phyloP scores from a whole-genome alignment of 1,139 yeast species.

The Hansenula sp. region DNA sequence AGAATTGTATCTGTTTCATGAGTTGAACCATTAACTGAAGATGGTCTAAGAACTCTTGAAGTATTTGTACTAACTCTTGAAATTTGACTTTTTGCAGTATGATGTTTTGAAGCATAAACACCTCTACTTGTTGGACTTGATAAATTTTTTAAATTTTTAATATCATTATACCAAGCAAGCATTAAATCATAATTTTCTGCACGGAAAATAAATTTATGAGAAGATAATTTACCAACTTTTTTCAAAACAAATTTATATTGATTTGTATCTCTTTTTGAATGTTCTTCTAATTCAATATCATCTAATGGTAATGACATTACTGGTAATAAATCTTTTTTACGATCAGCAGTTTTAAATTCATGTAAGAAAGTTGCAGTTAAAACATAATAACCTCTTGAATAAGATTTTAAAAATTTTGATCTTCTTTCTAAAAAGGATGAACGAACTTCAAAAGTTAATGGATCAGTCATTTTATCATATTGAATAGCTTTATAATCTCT shows the following conservation, averaged over 20 bases:
- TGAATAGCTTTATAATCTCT: slow-evolving; percentile 59
- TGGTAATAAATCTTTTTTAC: slow-evolving; percentile 81
- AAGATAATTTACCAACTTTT: slow-evolving; percentile 62
- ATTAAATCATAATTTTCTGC: slow-evolving; percentile 73
- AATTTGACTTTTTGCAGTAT: slow-evolving; percentile 14
- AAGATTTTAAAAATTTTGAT: slow-evolving; percentile 85
- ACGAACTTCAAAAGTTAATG: slow-evolving; percentile 66
- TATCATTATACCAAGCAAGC: slow-evolving; percentile 82
- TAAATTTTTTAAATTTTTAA: slow-evolving; percentile 58
- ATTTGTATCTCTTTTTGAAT: slow-evolving; percentile 65
- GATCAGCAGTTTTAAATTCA: slow-evolving; percentile 82
- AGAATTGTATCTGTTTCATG: slow-evolving; percentile 24
- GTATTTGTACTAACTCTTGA: slow-evolving; percentile 17
- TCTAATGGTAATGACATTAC: slow-evolving; percentile 80
- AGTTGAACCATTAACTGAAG: slow-evolving; percentile 15
- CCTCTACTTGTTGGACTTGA: slow-evolving; percentile 52
- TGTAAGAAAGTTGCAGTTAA: slow-evolving; percentile 84
- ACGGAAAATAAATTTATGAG: slow-evolving; percentile 92
- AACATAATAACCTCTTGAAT: slow-evolving; percentile 87
- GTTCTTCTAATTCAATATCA: slow-evolving; percentile 79
- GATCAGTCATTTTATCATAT: slow-evolving; percentile 67
- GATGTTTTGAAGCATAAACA: slow-evolving; percentile 29
- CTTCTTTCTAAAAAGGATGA: slow-evolving; percentile 85
- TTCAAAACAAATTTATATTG: slow-evolving; percentile 77
- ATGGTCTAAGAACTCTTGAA: slow-evolving; percentile 15